Evolutionary conservation across 148 eudicot genomes (phyloP), one percentile per base, ranked within the genome.

Genomic region (Rhododendron vialii): DNA sequence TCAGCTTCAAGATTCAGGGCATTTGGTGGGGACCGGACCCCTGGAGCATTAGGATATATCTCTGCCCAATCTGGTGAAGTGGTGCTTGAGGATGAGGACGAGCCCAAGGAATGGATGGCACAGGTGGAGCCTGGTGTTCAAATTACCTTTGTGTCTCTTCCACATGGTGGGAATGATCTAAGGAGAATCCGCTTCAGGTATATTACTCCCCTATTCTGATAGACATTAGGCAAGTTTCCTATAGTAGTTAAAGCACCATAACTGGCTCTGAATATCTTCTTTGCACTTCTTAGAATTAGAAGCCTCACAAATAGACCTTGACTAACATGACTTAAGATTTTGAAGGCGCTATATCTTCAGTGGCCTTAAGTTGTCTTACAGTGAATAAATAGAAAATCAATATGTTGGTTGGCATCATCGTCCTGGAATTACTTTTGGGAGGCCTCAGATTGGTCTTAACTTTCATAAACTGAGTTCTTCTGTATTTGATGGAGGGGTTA

Each of bases 71-170:
- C 93, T 35, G 90, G 92, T 82, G 96, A 92, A 83, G 86, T 93
- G 79, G 93, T 93, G 71, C 86, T 93, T 69, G 93, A 98, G 86
- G 95, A 93, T 69, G 99, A 93, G 41, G 95, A 92, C 65, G 95
- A 92, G 87, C 93, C 98, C 3, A 98, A 98, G 89, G 99, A 98
- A 78, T 98, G 99, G 99, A 94, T 91, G 92, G 99, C 99, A 43
- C 98, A 95, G 82, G 99, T 98, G 55, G 99, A 98, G 87, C 99
- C 99, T 22, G 99, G 99, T 15, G 98, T 98, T 63, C 98, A 98
- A 82, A 95, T 98, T 86, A 98, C 99, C 57, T 98, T 98, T 71
- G 94, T 93, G 45, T 95, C 99, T 43, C 96, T 98, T 83, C 93
- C 98, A 50, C 85, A 92, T 83, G 98, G 98, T 53, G 99, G 99